These are phyloP conservation scores for Asterochloris erici DNA, from an alignment of 139 green algal genomes.

Conservation along the genomic window DNA sequence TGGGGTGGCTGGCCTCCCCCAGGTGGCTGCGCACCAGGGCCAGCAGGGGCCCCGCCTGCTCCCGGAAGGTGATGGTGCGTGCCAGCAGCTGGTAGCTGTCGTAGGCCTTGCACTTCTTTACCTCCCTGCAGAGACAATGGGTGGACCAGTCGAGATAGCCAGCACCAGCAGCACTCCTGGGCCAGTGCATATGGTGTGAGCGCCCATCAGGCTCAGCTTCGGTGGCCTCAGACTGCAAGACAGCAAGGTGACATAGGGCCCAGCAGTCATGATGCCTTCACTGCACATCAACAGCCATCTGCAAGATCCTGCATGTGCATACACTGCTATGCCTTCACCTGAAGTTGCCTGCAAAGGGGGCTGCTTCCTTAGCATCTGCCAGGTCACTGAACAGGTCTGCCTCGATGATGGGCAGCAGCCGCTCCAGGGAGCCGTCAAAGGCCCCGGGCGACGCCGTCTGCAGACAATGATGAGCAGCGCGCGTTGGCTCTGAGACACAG, in stretches of 20 bases:
- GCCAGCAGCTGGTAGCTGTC: slow-evolving; percentile 77
- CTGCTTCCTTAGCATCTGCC: slow-evolving; percentile 72
- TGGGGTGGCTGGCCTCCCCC: slow-evolving; percentile 8
- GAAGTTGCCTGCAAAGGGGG: slow-evolving; percentile 64
- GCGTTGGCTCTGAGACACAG: too few species aligned
- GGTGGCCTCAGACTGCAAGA: too few species aligned
- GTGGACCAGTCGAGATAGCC: too few species aligned
- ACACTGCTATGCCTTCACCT: neutral
- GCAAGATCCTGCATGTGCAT: too few species aligned
- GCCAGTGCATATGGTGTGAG: too few species aligned
- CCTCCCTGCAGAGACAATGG: slow-evolving; percentile 75
- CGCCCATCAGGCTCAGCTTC: too few species aligned
- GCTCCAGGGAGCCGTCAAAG: slow-evolving; percentile 56
- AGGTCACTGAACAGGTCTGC: slow-evolving; percentile 74
- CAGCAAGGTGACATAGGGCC: too few species aligned
- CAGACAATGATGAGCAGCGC: neutral
- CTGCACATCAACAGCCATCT: too few species aligned
- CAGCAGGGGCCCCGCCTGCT: slow-evolving; percentile 43
- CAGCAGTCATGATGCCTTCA: too few species aligned
- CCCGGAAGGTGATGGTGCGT: slow-evolving; percentile 51
- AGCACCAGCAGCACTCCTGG: too few species aligned
- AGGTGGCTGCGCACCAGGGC: slow-evolving; percentile 8
- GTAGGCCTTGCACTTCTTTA: slow-evolving; percentile 62
- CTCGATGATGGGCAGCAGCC: slow-evolving; percentile 73
- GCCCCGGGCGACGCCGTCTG: slow-evolving; percentile 32